Evolutionary conservation across 768 basidiomycete genomes (phyloP).

Genomic region (Boletus rubescentipes): DNA sequence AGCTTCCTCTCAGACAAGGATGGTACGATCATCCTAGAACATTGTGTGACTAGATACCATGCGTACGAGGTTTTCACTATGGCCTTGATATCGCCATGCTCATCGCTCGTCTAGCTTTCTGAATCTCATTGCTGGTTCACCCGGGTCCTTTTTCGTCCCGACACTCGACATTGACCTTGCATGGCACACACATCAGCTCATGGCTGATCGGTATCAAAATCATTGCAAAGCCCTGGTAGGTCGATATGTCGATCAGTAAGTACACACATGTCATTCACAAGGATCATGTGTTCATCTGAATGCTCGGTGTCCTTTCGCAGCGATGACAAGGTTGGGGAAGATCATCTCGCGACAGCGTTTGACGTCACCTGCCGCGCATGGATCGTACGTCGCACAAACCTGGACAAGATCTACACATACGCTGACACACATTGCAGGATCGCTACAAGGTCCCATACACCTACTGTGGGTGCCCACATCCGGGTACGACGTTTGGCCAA

Average conservation of each 20-base stretch:
- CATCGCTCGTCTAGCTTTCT: constrained; percentile 38
- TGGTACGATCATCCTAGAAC: constrained; percentile 44
- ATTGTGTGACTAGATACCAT: constrained; percentile 55
- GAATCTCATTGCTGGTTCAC: constrained; percentile 47
- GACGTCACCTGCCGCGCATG: constrained; percentile 51
- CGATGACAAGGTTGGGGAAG: constrained; percentile 53
- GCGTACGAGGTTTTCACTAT: constrained; percentile 36
- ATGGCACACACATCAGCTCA: constrained; percentile 72
- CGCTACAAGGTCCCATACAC: constrained; percentile 54
- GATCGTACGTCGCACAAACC: constrained; percentile 33
- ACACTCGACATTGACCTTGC: constrained; percentile 70
- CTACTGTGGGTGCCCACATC: constrained; percentile 57
- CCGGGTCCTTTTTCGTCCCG: constrained; percentile 48
- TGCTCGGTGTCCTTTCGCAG: constrained; percentile 22
- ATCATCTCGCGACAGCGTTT: constrained; percentile 42
- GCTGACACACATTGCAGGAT: constrained; percentile 22
- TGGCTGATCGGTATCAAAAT: constrained; percentile 39
- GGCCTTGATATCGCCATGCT: not conserved
- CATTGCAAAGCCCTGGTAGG: constrained; percentile 41
- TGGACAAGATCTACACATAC: not conserved
- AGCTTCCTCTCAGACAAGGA: constrained; percentile 37
- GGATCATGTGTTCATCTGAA: not conserved
- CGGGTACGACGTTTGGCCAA: constrained; percentile 43
- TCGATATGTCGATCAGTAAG: constrained; percentile 57
- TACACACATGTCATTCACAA: not conserved